Conservation (phyloP, 441 rosid species). For the Viola pubescens region DNA sequence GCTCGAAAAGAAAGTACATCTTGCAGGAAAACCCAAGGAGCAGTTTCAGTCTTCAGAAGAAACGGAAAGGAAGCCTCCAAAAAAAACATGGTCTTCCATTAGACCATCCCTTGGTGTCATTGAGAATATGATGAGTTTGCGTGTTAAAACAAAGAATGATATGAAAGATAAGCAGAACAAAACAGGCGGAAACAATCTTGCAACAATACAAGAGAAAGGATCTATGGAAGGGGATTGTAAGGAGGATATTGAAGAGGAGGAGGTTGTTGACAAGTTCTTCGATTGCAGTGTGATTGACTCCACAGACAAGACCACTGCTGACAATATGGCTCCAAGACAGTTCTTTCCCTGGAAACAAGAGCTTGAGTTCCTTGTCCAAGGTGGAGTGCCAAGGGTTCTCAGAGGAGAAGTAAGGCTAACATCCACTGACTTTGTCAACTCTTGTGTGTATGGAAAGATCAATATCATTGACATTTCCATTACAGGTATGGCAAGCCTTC, state of each 20-base stretch:
- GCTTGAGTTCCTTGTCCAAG: slow-evolving; percentile 89
- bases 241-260: slow-evolving; percentile 49
- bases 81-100: slow-evolving; percentile 37
- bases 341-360: slow-evolving; percentile 61
- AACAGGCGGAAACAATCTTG: slow-evolving; percentile 31
- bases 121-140: slow-evolving; percentile 72
- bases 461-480: slow-evolving; percentile 19
- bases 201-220: slow-evolving; percentile 43
- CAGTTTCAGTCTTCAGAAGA: slow-evolving; percentile 33
- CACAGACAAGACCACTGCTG: slow-evolving; percentile 25
- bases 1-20: slow-evolving; percentile 26
- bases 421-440: slow-evolving; percentile 9
- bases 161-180: slow-evolving; percentile 35
- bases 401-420: slow-evolving; percentile 83
- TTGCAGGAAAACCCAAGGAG: slow-evolving; percentile 28
- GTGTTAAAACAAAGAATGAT: slow-evolving; percentile 47
- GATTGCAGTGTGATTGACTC: slow-evolving; percentile 29
- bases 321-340: slow-evolving; percentile 28
- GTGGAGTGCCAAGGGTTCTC: slow-evolving; percentile 95
- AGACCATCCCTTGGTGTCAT: slow-evolving; percentile 61
- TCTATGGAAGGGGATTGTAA: slow-evolving; percentile 47
- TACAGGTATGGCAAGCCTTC: slow-evolving; percentile 99
- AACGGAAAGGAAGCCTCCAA: slow-evolving; percentile 23
- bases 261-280: slow-evolving; percentile 56
- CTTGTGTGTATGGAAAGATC: slow-evolving; percentile 4